Evolutionary conservation across 441 rosid species (phyloP).

Genomic region (Euphorbia celastroides): DNA sequence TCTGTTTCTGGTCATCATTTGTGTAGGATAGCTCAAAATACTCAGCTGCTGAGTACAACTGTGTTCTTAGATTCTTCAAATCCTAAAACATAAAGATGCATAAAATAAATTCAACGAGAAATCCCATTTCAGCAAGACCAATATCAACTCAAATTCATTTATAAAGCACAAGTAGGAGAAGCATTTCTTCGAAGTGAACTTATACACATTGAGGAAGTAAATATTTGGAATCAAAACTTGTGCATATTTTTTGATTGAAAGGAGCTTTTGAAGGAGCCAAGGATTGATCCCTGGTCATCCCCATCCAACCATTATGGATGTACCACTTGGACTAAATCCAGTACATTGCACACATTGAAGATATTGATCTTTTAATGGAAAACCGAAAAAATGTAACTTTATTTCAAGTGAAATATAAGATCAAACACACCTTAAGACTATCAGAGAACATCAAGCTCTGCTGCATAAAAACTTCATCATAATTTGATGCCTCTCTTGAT

Average conservation of each 20-base stretch:
- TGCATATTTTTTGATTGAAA: too few species aligned
- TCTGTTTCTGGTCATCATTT: slow-evolving; percentile 72
- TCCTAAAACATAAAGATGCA: slow-evolving; percentile 40
- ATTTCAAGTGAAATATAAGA: not conserved
- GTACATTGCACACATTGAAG: not conserved
- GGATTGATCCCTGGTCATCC: too few species aligned
- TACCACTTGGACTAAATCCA: too few species aligned
- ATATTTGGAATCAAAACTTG: not conserved
- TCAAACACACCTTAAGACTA: slow-evolving; percentile 80
- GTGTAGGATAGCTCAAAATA: slow-evolving; percentile 85
- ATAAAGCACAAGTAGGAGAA: not conserved
- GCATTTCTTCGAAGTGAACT: not conserved
- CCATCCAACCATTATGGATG: too few species aligned
- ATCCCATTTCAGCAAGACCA: not conserved
- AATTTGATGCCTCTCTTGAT: slow-evolving; percentile 59
- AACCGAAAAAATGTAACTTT: not conserved
- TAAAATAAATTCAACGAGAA: not conserved
- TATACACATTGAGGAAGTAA: not conserved
- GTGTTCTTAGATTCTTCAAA: slow-evolving; percentile 74
- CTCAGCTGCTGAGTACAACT: slow-evolving; percentile 91
- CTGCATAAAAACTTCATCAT: slow-evolving; percentile 77
- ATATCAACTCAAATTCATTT: not conserved
- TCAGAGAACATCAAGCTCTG: slow-evolving; percentile 88
- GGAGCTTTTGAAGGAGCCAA: too few species aligned
- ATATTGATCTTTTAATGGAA: not conserved